These are phyloP conservation scores for Dipteronia dyeriana DNA, from an alignment of 345 rosid species.

Conservation along the genomic window DNA sequence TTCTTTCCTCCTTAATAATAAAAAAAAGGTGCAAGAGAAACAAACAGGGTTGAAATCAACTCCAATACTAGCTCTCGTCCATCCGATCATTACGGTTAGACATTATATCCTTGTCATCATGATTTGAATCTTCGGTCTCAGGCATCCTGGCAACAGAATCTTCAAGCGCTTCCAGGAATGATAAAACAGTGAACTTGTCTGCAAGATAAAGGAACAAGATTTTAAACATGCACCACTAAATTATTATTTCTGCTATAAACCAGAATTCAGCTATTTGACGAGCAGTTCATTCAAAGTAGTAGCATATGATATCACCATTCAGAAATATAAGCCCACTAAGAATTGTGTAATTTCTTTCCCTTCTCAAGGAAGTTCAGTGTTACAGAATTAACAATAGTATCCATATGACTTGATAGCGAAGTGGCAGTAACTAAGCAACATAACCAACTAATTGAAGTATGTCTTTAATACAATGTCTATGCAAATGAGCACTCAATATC, in stretches of 20 bases:
- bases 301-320: neutral
- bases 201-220: conserved; percentile 28
- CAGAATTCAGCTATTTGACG: neutral
- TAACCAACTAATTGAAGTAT: neutral
- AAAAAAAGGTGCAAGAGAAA: conserved; percentile 11
- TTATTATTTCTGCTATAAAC: neutral
- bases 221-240: neutral
- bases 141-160: conserved; percentile 59
- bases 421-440: neutral
- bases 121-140: conserved; percentile 36
- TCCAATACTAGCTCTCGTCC: conserved; percentile 56
- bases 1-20: neutral
- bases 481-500: neutral
- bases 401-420: neutral
- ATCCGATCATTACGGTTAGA: conserved; percentile 45
- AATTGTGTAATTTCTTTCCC: neutral
- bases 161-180: conserved; percentile 97
- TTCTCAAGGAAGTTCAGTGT: neutral
- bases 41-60: neutral
- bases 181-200: conserved; percentile 83
- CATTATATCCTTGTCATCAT: conserved; percentile 42
- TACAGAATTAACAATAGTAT: neutral
- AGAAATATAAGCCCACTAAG: neutral
- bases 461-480: neutral
- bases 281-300: neutral